Evolutionary conservation across 1,139 yeast species (phyloP), one percentile per base, ranked within the genome.

Genomic region (Geotrichum candidum): DNA sequence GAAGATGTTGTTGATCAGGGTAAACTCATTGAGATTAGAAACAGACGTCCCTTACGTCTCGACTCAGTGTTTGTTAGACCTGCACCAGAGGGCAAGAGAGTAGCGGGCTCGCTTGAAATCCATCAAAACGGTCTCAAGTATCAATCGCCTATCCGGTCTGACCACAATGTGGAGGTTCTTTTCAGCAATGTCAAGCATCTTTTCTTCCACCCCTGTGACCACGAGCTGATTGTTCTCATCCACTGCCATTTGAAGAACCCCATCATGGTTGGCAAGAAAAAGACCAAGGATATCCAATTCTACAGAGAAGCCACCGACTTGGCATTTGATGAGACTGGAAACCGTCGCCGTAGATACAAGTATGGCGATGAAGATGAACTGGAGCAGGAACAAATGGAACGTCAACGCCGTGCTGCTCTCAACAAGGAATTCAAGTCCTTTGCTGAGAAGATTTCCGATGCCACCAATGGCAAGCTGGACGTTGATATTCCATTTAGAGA

Each of bases 331-430:
- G 99, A 94, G 76, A 94, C 99, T 48, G 97, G 98, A 65, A 96
- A 96, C 65, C 84, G 96, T 66, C 90, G 91, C 80, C 87, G 88
- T 68, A 83, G 86, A 69, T 90, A 91, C 80, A 80, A 97, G 72
- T 94, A 94, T 72, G 99, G 99, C 61, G 99, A 94, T 73, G 99
- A 94, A 76, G 99, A 94, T 75, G 99, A 94, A 77, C 80, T 95
- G 67, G 99, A 95, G 76, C 98, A 94, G 75, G 99, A 95, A 77
- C 98, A 94, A 77, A 98, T 94, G 76, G 99, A 94, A 77, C 86
- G 98, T 77, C 84, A 95, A 74, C 84, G 97, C 74, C 88, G 96
- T 70, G 88, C 90, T 22, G 84, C 90, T 57, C 83, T 94, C 71
- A 97, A 95, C 78, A 90, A 88, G 74, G 99, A 95, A 76, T 94